Evolutionary conservation across 2,329 filamentous ascomycete species (phyloP).

Genomic region (Didymella pomorum): DNA sequence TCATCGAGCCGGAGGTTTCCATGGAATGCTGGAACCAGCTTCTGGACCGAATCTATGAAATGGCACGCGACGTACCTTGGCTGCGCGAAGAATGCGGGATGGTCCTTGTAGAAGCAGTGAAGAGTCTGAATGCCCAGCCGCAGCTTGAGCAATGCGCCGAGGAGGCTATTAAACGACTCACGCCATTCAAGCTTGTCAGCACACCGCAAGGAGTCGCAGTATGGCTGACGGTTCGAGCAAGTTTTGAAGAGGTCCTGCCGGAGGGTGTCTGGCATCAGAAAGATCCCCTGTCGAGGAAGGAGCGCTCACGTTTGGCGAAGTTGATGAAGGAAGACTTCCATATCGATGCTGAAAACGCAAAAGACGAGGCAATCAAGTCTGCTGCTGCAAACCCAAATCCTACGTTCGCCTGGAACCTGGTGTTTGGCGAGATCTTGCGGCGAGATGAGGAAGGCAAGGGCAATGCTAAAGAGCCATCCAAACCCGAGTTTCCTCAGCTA

Average conservation of each 20-base stretch:
- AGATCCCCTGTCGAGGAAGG: conserved; percentile 75
- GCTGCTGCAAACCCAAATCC: conserved; percentile 81
- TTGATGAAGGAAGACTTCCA: conserved; percentile 79
- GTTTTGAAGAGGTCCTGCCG: conserved; percentile 70
- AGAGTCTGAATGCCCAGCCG: conserved; percentile 57
- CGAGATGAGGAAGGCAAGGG: conserved; percentile 34
- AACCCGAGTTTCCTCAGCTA: conserved; percentile 72
- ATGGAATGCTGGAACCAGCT: conserved; percentile 69
- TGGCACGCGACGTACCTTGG: conserved; percentile 86
- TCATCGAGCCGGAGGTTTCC: conserved; percentile 66
- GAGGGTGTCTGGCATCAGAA: conserved; percentile 75
- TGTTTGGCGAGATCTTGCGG: conserved; percentile 61
- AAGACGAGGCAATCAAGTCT: conserved; percentile 62
- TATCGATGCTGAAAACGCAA: conserved; percentile 56
- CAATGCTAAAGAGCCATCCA: conserved; percentile 44
- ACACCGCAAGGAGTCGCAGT: conserved; percentile 90
- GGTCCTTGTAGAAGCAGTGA: conserved; percentile 77
- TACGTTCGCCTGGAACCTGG: conserved; percentile 86
- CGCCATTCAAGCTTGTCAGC: conserved; percentile 72
- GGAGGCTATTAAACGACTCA: conserved; percentile 68
- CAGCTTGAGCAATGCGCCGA: conserved; percentile 65
- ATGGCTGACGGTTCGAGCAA: conserved; percentile 76
- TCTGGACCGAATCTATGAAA: conserved; percentile 74
- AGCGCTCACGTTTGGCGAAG: conserved; percentile 73
- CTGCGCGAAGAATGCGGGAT: conserved; percentile 86